phyloP scores from a whole-genome alignment of 177 flowering plant species.

The Vitis hybrid region DNA sequence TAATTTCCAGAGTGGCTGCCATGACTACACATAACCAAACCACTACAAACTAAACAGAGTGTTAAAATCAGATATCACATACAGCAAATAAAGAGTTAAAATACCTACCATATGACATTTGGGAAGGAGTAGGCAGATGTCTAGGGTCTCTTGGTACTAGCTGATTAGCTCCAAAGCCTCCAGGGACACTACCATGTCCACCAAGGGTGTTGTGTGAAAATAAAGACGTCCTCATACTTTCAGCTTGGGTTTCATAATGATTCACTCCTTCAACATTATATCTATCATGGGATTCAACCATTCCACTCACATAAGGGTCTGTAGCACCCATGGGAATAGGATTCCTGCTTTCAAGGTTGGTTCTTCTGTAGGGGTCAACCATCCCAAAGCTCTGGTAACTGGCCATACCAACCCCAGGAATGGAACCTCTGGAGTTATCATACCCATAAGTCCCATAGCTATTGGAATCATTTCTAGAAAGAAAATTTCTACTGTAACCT shows the following conservation, averaged over 20 bases:
- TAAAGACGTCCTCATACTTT: conserved; percentile 13
- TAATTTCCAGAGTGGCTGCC: not conserved
- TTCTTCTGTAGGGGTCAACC: conserved; percentile 8
- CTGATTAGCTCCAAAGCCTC: conserved; percentile 8
- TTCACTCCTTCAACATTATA: conserved; percentile 5
- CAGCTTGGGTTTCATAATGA: conserved; percentile 17
- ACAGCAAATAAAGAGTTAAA: not conserved
- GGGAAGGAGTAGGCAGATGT: conserved; percentile 6
- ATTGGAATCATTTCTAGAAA: not conserved
- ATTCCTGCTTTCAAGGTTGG: conserved; percentile 9
- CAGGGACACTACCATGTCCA: conserved; percentile 6
- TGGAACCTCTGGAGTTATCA: conserved; percentile 4
- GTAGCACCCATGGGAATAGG: not conserved
- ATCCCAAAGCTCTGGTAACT: conserved; percentile 6
- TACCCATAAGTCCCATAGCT: conserved; percentile 12
- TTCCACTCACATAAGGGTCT: conserved; percentile 9
- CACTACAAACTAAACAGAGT: not conserved
- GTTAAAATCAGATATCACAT: not conserved
- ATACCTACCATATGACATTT: conserved; percentile 24
- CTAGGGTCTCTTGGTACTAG: conserved; percentile 18
- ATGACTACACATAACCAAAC: not conserved
- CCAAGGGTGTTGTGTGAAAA: conserved; percentile 4
- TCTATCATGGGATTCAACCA: conserved; percentile 1
- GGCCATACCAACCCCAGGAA: conserved; percentile 10
- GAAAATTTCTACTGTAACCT: conserved; percentile 1